These are phyloP conservation scores for Lunularia cruciata DNA, from an alignment of 225 moss, liverwort and hornwort genomes.

Conservation along the genomic window DNA sequence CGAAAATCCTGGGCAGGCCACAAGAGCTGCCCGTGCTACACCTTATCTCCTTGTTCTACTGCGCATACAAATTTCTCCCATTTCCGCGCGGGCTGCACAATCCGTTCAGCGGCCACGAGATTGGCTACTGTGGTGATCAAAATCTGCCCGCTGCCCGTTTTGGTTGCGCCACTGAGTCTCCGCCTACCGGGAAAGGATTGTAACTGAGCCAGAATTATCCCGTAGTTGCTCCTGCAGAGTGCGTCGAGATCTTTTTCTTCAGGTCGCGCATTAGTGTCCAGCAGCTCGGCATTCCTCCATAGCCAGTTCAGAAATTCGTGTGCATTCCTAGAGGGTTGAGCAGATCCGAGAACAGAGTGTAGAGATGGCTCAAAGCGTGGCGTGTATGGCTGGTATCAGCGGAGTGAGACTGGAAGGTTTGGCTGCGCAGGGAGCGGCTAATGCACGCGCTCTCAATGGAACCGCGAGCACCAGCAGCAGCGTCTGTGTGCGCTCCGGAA, in stretches of 20 bases:
- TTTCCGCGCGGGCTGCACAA: conserved; percentile 6
- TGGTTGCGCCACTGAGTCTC: not conserved
- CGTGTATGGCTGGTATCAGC: conserved; percentile 33
- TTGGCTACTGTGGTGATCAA: conserved; percentile 23
- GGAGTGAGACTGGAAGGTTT: conserved; percentile 42
- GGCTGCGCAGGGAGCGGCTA: conserved; percentile 46
- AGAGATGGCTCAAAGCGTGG: conserved; percentile 48
- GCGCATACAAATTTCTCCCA: not conserved
- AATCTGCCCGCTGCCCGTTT: conserved; percentile 21
- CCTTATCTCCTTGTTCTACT: not conserved
- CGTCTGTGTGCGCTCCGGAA: conserved; percentile 35
- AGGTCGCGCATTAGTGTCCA: conserved; percentile 1
- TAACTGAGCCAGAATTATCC: not conserved
- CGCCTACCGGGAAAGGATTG: conserved; percentile 4
- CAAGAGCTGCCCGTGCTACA: not conserved
- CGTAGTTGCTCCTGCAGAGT: not conserved
- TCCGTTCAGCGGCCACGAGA: conserved; percentile 15
- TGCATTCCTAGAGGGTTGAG: too few species aligned
- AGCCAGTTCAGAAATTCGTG: not conserved
- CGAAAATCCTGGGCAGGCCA: conserved; percentile 13
- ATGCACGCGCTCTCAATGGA: conserved; percentile 41
- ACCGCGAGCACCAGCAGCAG: conserved; percentile 25
- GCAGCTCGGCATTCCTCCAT: not conserved
- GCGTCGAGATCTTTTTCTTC: not conserved
- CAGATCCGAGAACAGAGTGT: not conserved